Evolutionary conservation across 129 eudicot species (phyloP).

Genomic region (Saposhnikovia divaricata): DNA sequence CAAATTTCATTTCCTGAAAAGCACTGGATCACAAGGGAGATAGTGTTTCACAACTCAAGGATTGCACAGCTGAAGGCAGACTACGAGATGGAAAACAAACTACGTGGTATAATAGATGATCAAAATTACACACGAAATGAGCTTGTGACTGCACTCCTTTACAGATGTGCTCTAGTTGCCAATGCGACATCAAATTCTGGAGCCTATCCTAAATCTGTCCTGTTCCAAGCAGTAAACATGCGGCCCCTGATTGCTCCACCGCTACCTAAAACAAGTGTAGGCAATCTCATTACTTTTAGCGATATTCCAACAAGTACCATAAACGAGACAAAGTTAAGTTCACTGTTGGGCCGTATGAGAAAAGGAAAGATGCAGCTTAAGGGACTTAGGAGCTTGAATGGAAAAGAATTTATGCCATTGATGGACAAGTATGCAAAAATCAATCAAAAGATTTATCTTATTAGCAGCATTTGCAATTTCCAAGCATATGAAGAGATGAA

Average conservation of each 20-base stretch:
- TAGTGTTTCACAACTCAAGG: neutral
- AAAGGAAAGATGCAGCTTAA: slow-evolving; percentile 7
- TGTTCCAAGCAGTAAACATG: slow-evolving; percentile 4
- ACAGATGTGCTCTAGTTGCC: slow-evolving; percentile 11
- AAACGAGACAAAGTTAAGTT: neutral
- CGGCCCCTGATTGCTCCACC: slow-evolving; percentile 9
- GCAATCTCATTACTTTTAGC: neutral
- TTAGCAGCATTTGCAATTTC: neutral
- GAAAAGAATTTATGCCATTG: neutral
- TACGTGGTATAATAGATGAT: neutral
- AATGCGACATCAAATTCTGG: slow-evolving; percentile 1
- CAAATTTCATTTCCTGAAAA: neutral
- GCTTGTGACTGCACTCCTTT: slow-evolving; percentile 20
- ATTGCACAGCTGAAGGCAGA: neutral
- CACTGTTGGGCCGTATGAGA: neutral
- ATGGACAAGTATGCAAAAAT: neutral
- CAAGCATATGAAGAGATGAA: slow-evolving; percentile 6
- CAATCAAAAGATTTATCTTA: neutral
- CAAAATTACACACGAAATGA: slow-evolving; percentile 19
- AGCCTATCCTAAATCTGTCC: neutral
- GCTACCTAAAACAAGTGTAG: slow-evolving; percentile 9
- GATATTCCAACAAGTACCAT: neutral
- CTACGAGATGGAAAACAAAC: neutral
- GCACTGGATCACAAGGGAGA: neutral
- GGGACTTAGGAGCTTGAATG: slow-evolving; percentile 2